Base-by-base conservation (phyloP, 2,329 filamentous ascomycete genomes). In the Ascochyta viciae-villosae region DNA sequence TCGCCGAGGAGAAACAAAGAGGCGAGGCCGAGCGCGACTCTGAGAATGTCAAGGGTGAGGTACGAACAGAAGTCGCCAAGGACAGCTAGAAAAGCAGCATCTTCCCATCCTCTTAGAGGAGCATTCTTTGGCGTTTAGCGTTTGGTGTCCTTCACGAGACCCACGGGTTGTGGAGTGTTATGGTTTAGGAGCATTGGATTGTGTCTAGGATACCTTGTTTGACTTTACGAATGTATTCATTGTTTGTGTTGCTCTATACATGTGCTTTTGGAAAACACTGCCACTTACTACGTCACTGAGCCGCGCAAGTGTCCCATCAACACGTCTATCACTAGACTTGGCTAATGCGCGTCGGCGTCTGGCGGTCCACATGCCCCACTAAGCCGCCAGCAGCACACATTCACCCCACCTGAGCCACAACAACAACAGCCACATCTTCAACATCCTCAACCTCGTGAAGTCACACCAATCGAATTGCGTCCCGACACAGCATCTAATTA, bases 21-120 rank as follows among this genome's bases (percentile, higher is more conserved):
- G 68, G 66, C 8, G 58, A 70, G 37, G 60, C 65, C 12, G 68
- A 71, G 49, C 62, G 68, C 45, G 67, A 73, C 22, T 40, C 64
- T 2, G 68, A 72, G 48, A 70, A 72, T 23, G 66, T 68, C 35
- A 71, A 71, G 49, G 67, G 65, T n/a, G 68, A 73, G 51, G 63
- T 73, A 9, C 54, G 66, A 22, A 62, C 69, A 22, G 68, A 71
- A 40, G 62, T 67, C 7, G 68, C 67, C 6, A 70, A 70, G 40
- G 67, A 67, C 55, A 54, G 37, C 27, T 46, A 43, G 16, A 23
- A 35, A 47, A 35, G 49, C n/a, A 22, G 27, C 35, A 41, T 39
- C 33, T 57, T 12, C 23, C 19, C 10, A 29, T 34, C n/a, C 39
- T 40, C 40, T 6, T 24, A 19, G 22, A 27, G 50, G 35, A 49